phyloP scores from a whole-genome alignment of 2,329 filamentous ascomycete species.

The Microascus cirrosus region DNA sequence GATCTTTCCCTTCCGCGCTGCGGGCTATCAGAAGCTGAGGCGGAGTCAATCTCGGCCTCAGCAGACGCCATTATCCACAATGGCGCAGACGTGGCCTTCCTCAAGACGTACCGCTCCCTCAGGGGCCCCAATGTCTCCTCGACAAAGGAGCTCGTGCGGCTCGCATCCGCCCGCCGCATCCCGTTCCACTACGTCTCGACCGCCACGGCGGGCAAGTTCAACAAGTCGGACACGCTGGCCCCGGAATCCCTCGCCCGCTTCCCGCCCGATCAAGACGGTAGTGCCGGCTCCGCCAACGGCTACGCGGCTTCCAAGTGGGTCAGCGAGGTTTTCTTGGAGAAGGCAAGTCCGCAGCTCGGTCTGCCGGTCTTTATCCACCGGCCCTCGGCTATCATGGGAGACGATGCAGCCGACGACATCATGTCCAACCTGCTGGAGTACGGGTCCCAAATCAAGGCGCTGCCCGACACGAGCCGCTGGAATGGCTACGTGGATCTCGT shows the following conservation, averaged over 20 bases:
- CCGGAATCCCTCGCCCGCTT: too few species aligned
- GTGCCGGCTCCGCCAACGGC: conserved; percentile 11
- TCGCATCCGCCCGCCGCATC: conserved; percentile 12
- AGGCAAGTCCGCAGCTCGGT: conserved; percentile 4
- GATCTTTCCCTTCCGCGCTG: conserved; percentile 15
- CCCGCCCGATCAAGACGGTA: too few species aligned
- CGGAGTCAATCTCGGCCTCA: conserved; percentile 14
- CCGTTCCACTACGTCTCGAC: conserved; percentile 27
- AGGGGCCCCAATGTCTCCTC: conserved; percentile 16
- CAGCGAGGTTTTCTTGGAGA: conserved; percentile 19
- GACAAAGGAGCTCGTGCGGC: conserved; percentile 15
- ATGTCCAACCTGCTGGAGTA: conserved; percentile 8
- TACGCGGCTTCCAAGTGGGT: conserved; percentile 23
- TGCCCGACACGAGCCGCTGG: conserved; percentile 1
- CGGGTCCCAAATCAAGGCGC: neutral
- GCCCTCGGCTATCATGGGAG: conserved; percentile 9
- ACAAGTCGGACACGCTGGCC: too few species aligned
- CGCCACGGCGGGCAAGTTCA: neutral
- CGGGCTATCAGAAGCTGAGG: conserved; percentile 12
- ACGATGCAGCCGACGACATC: conserved; percentile 7
- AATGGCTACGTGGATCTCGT: conserved; percentile 1
- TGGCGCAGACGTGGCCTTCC: conserved; percentile 22
- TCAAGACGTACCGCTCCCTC: conserved; percentile 18
- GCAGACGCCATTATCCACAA: conserved; percentile 39
- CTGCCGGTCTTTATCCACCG: conserved; percentile 18